These are phyloP conservation scores for Podospora conica DNA, from an alignment of 495 filamentous ascomycete species.

Conservation along the genomic window DNA sequence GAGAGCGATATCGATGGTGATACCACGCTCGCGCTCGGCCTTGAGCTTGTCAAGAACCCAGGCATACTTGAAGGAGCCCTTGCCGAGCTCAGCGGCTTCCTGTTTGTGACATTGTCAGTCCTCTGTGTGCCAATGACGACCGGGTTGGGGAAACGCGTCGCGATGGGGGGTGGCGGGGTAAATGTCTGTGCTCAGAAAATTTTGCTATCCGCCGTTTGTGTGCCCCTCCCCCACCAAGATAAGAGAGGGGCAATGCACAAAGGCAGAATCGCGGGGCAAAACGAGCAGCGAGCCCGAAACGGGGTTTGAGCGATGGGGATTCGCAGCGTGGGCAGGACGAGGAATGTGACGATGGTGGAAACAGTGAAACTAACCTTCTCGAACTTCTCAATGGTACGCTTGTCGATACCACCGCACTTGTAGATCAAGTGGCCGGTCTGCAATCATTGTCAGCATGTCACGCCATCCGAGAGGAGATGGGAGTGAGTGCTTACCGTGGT, in stretches of 20 bases:
- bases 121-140: background rate
- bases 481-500: slow-evolving; percentile 63
- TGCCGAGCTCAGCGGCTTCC: slow-evolving; percentile 99
- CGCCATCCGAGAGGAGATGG: background rate
- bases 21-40: slow-evolving; percentile 99
- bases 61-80: slow-evolving; percentile 99
- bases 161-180: slow-evolving; percentile 11
- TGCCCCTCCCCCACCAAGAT: slow-evolving; percentile 32
- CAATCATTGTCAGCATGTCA: slow-evolving; percentile 5
- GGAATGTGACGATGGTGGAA: slow-evolving; percentile 13
- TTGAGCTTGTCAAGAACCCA: slow-evolving; percentile 99
- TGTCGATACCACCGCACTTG: slow-evolving; percentile 99
- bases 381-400: slow-evolving; percentile 99
- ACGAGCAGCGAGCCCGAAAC: slow-evolving; percentile 11
- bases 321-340: background rate
- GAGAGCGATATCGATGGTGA: slow-evolving; percentile 99
- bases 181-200: slow-evolving; percentile 28
- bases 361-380: slow-evolving; percentile 73
- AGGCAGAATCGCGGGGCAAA: slow-evolving; percentile 17
- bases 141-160: background rate
- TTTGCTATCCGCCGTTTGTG: slow-evolving; percentile 19
- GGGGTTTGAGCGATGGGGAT: slow-evolving; percentile 7
- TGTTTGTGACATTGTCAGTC: slow-evolving; percentile 37
- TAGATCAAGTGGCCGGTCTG: slow-evolving; percentile 89
- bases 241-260: slow-evolving; percentile 24